A percentile compares a stretch with the other conserved stretches of the same genome.
Evolutionary conservation across 164 flowering plant genomes (phyloP).

Genomic region (Saururus chinensis): DNA sequence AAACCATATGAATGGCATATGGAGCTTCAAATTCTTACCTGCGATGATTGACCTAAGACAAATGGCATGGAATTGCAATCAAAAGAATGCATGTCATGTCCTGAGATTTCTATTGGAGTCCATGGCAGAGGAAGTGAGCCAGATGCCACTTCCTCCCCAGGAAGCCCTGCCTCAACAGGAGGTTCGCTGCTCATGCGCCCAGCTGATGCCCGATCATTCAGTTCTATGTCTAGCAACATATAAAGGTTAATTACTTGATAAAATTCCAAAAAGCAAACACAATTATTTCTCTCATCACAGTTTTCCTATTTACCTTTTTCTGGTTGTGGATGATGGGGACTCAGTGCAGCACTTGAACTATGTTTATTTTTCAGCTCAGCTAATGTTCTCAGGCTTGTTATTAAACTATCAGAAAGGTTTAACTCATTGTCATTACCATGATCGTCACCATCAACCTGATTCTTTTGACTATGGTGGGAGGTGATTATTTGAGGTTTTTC

Average conservation of each 20-base stretch:
- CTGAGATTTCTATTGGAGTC: neutral
- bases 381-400: neutral
- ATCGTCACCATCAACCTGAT: neutral
- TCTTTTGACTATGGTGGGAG: neutral
- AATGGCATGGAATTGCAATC: neutral
- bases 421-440: neutral
- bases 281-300: neutral
- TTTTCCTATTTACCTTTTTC: neutral
- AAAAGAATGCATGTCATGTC: neutral
- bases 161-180: neutral
- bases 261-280: neutral
- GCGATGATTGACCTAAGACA: neutral
- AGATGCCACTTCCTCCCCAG: neutral
- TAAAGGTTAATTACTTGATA: neutral
- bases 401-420: neutral
- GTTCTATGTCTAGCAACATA: neutral
- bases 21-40: neutral
- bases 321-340: neutral
- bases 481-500: neutral
- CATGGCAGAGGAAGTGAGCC: neutral
- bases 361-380: neutral
- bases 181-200: neutral
- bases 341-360: neutral
- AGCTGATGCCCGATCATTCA: neutral
- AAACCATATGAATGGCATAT: neutral